A percentile compares a stretch with the other conserved stretches of the same genome.
Evolutionary conservation across 192 early-diverging fungal genomes (phyloP).

Genomic region (Fimicolochytrium jonesii): DNA sequence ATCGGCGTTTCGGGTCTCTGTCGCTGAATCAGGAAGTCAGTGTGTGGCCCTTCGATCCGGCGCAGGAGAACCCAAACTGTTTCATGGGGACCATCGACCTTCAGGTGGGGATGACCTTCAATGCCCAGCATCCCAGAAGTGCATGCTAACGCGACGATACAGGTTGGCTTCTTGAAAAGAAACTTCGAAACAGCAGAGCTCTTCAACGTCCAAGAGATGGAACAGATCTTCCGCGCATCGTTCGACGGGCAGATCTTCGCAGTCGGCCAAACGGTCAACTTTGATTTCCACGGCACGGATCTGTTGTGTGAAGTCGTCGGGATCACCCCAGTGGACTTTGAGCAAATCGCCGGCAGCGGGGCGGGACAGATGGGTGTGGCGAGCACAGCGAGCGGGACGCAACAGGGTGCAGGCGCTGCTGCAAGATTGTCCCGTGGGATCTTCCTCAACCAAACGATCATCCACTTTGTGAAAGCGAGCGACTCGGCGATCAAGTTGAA

Average conservation of each 20-base stretch:
- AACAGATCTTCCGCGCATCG: constrained; percentile 31
- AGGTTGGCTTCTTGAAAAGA: constrained; percentile 15
- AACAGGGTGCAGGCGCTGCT: constrained; percentile 24
- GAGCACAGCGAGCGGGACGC: neutral
- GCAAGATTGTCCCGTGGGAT: constrained; percentile 54
- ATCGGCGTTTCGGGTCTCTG: constrained; percentile 64
- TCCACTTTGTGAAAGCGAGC: constrained; percentile 66
- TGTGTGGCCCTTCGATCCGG: constrained; percentile 63
- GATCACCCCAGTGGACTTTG: constrained; percentile 54
- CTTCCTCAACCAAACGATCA: constrained; percentile 63
- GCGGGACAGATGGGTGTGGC: neutral
- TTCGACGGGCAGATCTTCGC: constrained; percentile 83
- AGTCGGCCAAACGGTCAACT: constrained; percentile 65
- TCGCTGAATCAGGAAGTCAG: constrained; percentile 59
- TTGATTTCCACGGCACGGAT: constrained; percentile 79
- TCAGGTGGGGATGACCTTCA: too few species aligned
- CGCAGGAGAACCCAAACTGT: constrained; percentile 33
- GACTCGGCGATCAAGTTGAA: constrained; percentile 75
- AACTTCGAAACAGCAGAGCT: constrained; percentile 1
- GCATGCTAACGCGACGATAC: constrained; percentile 2
- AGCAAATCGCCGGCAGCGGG: constrained; percentile 38
- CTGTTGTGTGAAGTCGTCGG: constrained; percentile 46
- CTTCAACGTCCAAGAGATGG: constrained; percentile 27
- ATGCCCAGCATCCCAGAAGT: neutral
- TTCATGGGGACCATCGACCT: constrained; percentile 44